Evolutionary conservation across 2,329 filamentous ascomycete species (phyloP), one percentile per base, ranked within the genome.

Genomic region (Aspergillus versicolor): DNA sequence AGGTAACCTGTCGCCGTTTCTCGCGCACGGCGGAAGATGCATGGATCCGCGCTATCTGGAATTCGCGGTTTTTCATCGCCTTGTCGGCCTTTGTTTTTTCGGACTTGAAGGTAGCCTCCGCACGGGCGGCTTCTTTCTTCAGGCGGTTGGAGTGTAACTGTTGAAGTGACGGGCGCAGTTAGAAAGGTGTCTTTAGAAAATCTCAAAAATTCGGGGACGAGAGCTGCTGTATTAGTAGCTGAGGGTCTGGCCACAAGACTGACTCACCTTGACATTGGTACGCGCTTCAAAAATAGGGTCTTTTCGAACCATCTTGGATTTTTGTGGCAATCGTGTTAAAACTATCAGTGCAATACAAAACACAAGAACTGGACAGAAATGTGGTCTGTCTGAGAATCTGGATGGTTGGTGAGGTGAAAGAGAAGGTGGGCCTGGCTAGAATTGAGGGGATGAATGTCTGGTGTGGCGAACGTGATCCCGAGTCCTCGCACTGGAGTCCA

Each of bases 11-110:
- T 59, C 77, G 74, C 52, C 77, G 74, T 53, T 78, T 78, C 54
- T 79, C 77, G 59, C 77, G 77, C 27, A 79, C 70, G 30, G 77
- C 76, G 45, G 75, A 77, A 19, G 72, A 71, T 53, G 77, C 77
- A 65, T 80, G 77, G 66, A 80, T 78, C 51, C 77, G 77, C 44
- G 77, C 77, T 64, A 80, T 79, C 62, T 79, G 76, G 60, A 79
- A 77, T 67, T 80, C 77, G 54, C 70, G 76, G 58, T 76, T 75
- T 59, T 77, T 78, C 68, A 80, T 76, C 27, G 77, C 77, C 57
- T 75, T 77, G 63, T 78, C 77, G 50, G 77, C 74, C 68, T 79
- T 79, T 44, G 73, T 72, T 59, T 78, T 77, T 67, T 80, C 77
- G n/a, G 76, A 68, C 61, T 78, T 77, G 61, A 71, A 77, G 49